Conservation (phyloP, 2,329 filamentous ascomycete species). For the Knufia petricola region DNA sequence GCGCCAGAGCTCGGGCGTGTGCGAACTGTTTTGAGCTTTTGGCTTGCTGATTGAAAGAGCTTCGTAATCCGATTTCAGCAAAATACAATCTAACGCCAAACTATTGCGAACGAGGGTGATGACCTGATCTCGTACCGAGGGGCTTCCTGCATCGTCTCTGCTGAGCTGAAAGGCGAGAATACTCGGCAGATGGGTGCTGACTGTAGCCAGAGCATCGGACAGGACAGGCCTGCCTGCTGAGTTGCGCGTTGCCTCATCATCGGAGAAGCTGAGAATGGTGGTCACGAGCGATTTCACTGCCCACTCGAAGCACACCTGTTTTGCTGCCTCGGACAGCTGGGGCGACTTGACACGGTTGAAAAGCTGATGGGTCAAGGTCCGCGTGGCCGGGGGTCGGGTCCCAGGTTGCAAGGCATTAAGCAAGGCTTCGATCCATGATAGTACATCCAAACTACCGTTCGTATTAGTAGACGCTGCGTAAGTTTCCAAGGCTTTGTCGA, state of each 20-base stretch:
- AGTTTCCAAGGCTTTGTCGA: constrained; percentile 43
- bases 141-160: constrained; percentile 38
- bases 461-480: constrained; percentile 6
- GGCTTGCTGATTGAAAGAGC: constrained; percentile 41
- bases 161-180: constrained; percentile 43
- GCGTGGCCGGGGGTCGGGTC: constrained; percentile 69
- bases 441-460: constrained; percentile 37
- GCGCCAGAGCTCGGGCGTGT: constrained; percentile 71
- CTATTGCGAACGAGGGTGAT: constrained; percentile 58
- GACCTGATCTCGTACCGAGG: constrained; percentile 42
- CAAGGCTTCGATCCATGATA: constrained; percentile 70
- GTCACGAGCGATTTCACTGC: constrained; percentile 37
- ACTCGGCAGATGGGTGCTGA: constrained; percentile 41
- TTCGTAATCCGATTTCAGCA: constrained; percentile 58
- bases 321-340: constrained; percentile 33
- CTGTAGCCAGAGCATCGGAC: constrained; percentile 39
- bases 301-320: constrained; percentile 37
- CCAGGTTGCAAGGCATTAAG: constrained; percentile 65
- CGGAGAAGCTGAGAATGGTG: constrained; percentile 39
- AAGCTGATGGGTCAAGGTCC: constrained; percentile 66
- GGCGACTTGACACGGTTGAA: constrained; percentile 48
- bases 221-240: constrained; percentile 40
- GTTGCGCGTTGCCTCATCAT: constrained; percentile 35
- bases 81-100: constrained; percentile 61
- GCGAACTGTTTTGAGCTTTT: constrained; percentile 39